Percentiles rank a stretch among this genome's conserved stretches.
These are phyloP conservation scores for Talaromyces borbonicus DNA, from an alignment of 495 filamentous ascomycete genomes.

Conservation along the genomic window DNA sequence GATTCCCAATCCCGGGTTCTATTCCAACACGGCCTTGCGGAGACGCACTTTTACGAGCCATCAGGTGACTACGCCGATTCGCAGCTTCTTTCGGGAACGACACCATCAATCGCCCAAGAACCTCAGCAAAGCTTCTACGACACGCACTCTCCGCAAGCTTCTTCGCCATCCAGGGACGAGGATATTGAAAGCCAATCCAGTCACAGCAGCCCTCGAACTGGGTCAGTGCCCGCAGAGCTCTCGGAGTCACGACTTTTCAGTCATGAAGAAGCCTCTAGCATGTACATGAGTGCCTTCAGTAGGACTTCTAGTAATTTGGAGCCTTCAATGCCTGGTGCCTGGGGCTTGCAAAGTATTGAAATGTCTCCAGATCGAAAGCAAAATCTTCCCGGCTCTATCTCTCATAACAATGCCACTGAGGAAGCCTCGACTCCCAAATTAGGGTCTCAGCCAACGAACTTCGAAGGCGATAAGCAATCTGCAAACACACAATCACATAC, in stretches of 20 bases:
- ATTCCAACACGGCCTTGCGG: background rate
- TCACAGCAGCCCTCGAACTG: constrained; percentile 1
- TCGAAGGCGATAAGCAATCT: background rate
- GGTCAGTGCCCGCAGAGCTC: constrained; percentile 38
- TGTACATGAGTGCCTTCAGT: constrained; percentile 81
- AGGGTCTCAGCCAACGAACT: constrained; percentile 9
- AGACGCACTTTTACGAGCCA: background rate
- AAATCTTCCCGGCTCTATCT: background rate
- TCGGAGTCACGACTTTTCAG: constrained; percentile 72
- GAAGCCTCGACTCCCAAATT: constrained; percentile 22
- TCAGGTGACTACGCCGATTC: background rate
- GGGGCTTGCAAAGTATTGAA: constrained; percentile 36
- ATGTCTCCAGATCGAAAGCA: background rate
- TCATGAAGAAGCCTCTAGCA: constrained; percentile 86
- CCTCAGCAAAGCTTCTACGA: constrained; percentile 1
- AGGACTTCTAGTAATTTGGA: constrained; percentile 26
- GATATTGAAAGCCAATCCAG: constrained; percentile 1
- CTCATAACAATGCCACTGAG: constrained; percentile 11
- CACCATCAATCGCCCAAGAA: background rate
- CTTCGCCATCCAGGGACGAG: background rate
- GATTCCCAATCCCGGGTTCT: background rate
- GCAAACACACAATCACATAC: background rate
- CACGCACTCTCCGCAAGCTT: background rate
- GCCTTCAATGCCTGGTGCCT: constrained; percentile 49
- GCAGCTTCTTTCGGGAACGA: background rate